Evolutionary conservation across 345 rosid genomes (phyloP).

Genomic region (Aquilaria yunnanensis): DNA sequence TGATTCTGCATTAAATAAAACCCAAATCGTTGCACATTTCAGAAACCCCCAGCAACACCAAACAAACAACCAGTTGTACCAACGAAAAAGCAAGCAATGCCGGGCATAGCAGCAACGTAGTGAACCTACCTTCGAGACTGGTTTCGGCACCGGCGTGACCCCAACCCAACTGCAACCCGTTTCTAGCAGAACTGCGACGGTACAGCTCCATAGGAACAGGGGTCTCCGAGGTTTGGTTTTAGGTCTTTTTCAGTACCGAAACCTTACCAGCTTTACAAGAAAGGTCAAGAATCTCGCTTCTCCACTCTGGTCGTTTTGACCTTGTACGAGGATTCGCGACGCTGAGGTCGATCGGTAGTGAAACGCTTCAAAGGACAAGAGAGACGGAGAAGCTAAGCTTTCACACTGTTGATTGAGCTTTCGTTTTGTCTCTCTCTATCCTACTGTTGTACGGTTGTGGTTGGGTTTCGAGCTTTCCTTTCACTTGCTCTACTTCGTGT

Average conservation of each 20-base stretch:
- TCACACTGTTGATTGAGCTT: constrained; percentile 23
- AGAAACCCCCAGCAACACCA: constrained; percentile 21
- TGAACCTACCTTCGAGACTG: constrained; percentile 57
- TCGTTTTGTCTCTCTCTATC: constrained; percentile 18
- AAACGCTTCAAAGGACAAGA: constrained; percentile 5
- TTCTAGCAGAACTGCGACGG: constrained; percentile 45
- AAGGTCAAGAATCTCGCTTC: neutral
- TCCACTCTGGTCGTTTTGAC: neutral
- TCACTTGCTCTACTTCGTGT: neutral
- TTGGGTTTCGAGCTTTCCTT: constrained; percentile 11
- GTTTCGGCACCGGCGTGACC: constrained; percentile 41
- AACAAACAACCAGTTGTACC: neutral
- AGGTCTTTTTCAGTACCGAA: constrained; percentile 38
- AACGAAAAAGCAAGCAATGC: constrained; percentile 16
- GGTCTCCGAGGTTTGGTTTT: neutral
- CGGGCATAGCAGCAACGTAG: constrained; percentile 13
- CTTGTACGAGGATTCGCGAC: constrained; percentile 13
- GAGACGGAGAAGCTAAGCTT: constrained; percentile 24
- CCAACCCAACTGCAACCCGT: constrained; percentile 69
- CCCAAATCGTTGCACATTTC: constrained; percentile 26
- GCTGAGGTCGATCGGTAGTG: constrained; percentile 12
- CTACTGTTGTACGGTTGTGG: constrained; percentile 23
- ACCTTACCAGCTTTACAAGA: constrained; percentile 18
- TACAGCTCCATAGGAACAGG: constrained; percentile 57
- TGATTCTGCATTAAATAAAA: constrained; percentile 47